Evolutionary conservation across 495 filamentous ascomycete species (phyloP).

Genomic region (Amniculicola lignicola): DNA sequence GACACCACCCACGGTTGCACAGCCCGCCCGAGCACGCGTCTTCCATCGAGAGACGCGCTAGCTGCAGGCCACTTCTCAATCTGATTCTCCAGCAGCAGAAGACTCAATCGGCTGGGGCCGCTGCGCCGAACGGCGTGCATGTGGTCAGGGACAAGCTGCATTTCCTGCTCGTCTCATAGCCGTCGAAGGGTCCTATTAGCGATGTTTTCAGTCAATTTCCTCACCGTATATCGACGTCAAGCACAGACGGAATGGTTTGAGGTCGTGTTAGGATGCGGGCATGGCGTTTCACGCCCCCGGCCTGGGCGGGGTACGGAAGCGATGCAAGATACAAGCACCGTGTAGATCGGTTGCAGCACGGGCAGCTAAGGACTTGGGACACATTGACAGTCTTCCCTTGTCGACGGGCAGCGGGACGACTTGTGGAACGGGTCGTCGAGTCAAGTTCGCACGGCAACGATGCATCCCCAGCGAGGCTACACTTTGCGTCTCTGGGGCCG

Average conservation of each 20-base stretch:
- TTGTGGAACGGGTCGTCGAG: constrained; percentile 27
- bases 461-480: not conserved
- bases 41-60: constrained; percentile 1
- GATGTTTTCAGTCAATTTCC: too few relatives aligned
- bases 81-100: not conserved
- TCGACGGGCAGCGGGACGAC: constrained; percentile 21
- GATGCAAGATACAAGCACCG: constrained; percentile 33
- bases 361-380: constrained; percentile 22
- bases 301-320: constrained; percentile 27
- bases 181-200: too few relatives aligned
- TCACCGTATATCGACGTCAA: too few relatives aligned
- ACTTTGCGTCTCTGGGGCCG: not conserved
- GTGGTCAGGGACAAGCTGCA: too few relatives aligned
- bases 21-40: constrained; percentile 18
- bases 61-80: constrained; percentile 1
- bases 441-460: not conserved
- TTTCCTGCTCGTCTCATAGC: too few relatives aligned
- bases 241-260: constrained; percentile 5
- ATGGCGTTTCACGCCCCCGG: constrained; percentile 30
- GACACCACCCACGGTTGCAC: constrained; percentile 26
- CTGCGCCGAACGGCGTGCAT: not conserved
- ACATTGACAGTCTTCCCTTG: constrained; percentile 26
- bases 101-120: not conserved
- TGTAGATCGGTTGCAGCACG: constrained; percentile 32
- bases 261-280: constrained; percentile 17